Conservation (phyloP, 139 green algal genomes). For the Chlorella sp. region DNA sequence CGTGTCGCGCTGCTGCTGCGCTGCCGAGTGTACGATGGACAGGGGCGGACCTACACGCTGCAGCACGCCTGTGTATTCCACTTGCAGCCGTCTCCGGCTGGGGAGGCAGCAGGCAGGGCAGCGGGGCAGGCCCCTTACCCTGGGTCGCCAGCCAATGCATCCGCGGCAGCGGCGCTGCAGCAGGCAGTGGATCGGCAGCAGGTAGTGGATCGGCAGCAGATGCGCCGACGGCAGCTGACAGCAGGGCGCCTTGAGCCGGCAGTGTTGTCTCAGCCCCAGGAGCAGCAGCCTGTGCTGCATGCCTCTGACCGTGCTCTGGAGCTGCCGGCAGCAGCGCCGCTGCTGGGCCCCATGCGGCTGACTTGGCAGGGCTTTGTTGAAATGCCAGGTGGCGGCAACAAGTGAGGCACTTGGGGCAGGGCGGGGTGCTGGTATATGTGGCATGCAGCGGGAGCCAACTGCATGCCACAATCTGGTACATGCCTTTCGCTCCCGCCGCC, state of each 20-base stretch:
- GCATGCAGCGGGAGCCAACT: no score
- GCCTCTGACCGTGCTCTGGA: no score
- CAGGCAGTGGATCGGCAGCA: no score
- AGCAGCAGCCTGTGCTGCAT: no score
- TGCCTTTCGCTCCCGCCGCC: no score
- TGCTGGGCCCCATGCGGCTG: neutral
- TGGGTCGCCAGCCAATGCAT: neutral
- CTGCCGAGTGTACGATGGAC: slow-evolving; percentile 8
- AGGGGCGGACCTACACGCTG: slow-evolving; percentile 17
- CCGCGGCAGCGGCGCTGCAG: no score
- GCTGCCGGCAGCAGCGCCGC: no score
- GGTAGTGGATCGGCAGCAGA: no score
- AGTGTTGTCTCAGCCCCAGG: no score
- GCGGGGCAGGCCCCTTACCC: neutral
- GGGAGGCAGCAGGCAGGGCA: neutral
- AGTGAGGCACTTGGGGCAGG: neutral
- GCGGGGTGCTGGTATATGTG: neutral
- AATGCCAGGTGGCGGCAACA: slow-evolving; percentile 47
- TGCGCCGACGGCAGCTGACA: no score
- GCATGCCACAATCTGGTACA: no score
- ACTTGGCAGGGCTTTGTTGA: slow-evolving; percentile 20
- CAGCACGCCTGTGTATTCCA: slow-evolving; percentile 39
- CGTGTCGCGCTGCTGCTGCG: slow-evolving; percentile 37
- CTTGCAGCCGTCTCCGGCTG: neutral
- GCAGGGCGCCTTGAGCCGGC: no score